Base-by-base conservation (phyloP, 1,284 basidiomycete species). In the Volvariella volvacea region DNA sequence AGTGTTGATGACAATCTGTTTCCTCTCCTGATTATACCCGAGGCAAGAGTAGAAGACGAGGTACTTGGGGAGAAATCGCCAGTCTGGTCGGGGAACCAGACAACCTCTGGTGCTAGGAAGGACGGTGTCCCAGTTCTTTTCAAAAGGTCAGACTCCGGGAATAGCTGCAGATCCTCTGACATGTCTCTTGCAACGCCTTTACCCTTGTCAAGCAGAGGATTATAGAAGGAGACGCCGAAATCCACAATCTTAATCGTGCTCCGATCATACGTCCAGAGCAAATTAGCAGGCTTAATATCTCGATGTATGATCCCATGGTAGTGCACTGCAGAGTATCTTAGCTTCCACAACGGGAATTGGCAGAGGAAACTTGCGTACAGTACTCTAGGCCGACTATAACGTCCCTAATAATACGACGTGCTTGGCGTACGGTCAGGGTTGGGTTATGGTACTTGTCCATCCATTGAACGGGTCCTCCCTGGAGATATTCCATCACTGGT, bases 241-340 rank as follows among this genome's bases (percentile, higher is more conserved):
- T 90, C 87, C 34, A 88, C 88, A 51, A 95, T 92, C 65, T 94
- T 95, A 66, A 92, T 88, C 22, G 68, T 72, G 41, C 68, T 68
- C 39, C 78, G 76, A 59, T 88, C 79, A 38, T 68, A 67, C 30
- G 83, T 78, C 71, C 83, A 86, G 7, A 93, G 71, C 32, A 95
- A 73, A 62, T 95, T 95, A 51, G 86, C 84, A 3, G 91, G 91
- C 62, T 95, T 95, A 73, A 95, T 90, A 59, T 95, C 92, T 34
- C 91, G 83, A 62, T 95, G 92, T 39, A 93, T 89, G 63, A 95
- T 90, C 33, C 90, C 89, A 57, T 90, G 84, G 55, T 83, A 78
- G 59, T 95, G 91, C 4, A 95, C 86, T 89, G 55, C 15, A 50
- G 22, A n/a, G 39, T 41, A 20, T 21, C 30, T 31, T 21, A 28